These are phyloP conservation scores for Aspergillus piperis DNA, from an alignment of 2,329 filamentous ascomycete genomes.

Conservation along the genomic window DNA sequence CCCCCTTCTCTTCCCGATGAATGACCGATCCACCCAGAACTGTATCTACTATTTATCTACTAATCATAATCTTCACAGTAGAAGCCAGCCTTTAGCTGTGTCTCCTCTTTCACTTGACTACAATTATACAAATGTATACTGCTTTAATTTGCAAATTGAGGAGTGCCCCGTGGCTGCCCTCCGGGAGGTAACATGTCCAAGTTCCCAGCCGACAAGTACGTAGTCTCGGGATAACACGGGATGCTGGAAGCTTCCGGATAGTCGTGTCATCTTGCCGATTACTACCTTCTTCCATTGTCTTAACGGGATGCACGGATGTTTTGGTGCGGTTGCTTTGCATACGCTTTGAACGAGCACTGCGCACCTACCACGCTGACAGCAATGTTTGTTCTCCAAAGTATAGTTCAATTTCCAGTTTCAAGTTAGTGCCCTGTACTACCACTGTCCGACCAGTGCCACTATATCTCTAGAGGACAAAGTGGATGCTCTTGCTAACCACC, in stretches of 20 bases:
- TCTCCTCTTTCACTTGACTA: no score
- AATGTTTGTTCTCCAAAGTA: neutral
- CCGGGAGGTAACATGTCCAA: neutral
- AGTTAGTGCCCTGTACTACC: neutral
- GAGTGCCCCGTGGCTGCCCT: neutral
- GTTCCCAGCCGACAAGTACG: neutral
- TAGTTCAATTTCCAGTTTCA: neutral
- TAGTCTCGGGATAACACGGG: neutral
- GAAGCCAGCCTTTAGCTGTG: no score
- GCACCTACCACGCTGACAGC: neutral
- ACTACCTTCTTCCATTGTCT: neutral
- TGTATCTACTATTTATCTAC: neutral
- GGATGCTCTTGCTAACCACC: no score
- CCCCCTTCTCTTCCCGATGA: neutral
- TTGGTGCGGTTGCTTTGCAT: conserved; percentile 1
- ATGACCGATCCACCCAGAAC: neutral
- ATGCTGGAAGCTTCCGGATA: neutral
- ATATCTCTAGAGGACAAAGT: no score
- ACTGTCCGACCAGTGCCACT: neutral
- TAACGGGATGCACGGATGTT: conserved; percentile 3
- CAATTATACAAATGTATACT: no score
- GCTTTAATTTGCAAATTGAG: no score
- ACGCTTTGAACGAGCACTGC: neutral
- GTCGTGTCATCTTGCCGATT: neutral
- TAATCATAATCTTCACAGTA: neutral